Evolutionary conservation across 23 red algal genomes (phyloP).

Genomic region (Pyropia haitanensis): DNA sequence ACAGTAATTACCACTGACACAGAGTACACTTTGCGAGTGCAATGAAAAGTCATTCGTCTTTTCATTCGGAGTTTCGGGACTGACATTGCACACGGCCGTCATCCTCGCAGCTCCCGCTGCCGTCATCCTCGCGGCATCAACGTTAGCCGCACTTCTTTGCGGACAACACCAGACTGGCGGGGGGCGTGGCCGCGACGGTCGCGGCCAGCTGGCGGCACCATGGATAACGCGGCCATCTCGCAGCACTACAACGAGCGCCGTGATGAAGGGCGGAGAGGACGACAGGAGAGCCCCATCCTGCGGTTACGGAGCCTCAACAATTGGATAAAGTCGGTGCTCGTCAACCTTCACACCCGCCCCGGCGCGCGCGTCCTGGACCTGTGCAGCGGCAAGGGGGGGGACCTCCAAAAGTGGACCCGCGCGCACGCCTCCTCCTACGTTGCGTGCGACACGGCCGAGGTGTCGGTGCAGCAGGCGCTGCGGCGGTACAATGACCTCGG

Average conservation of each 20-base stretch:
- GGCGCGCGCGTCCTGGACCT: conserved; percentile 79
- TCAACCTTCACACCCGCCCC: conserved; percentile 72
- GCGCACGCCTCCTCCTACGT: conserved; percentile 35
- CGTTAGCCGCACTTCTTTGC: too few species aligned
- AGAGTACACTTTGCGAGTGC: too few species aligned
- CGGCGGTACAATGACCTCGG: conserved; percentile 58
- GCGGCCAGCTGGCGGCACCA: background rate
- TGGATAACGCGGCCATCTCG: conserved; percentile 57
- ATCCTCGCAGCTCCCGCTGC: too few species aligned
- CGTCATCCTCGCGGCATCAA: too few species aligned
- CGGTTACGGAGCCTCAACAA: conserved; percentile 92
- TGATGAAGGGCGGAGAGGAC: conserved; percentile 27
- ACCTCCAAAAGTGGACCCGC: conserved; percentile 77
- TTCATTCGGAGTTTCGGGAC: too few species aligned
- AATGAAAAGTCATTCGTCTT: too few species aligned
- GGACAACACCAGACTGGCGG: too few species aligned
- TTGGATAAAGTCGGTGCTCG: conserved; percentile 92
- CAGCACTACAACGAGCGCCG: conserved; percentile 68
- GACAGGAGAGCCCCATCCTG: conserved; percentile 51
- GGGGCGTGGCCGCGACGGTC: too few species aligned
- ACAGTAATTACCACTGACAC: too few species aligned
- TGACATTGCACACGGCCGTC: too few species aligned
- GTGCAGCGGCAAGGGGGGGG: conserved; percentile 89
- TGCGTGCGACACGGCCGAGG: conserved; percentile 55
- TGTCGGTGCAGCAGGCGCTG: conserved; percentile 48